These are phyloP conservation scores for Oxytropis ochrocephala DNA, from an alignment of 306 rosid genomes.

Conservation along the genomic window DNA sequence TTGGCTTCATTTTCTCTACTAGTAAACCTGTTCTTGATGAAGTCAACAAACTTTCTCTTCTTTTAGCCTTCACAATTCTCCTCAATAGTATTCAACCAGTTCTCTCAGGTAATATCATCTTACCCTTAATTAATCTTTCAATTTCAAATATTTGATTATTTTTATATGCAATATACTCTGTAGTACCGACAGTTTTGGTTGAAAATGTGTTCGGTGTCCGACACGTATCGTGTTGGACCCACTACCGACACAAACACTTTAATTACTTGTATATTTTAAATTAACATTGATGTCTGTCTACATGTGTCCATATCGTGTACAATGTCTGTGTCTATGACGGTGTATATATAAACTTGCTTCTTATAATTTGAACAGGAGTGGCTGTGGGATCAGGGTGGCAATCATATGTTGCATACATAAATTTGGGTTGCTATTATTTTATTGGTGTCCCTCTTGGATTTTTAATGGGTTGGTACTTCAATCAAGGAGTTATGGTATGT, in stretches of 20 bases:
- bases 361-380: constrained; percentile 44
- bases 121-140: background rate
- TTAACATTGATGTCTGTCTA: too few species aligned
- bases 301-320: too few species aligned
- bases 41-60: constrained; percentile 48
- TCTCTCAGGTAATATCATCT: constrained; percentile 46
- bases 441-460: constrained; percentile 75
- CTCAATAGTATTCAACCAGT: constrained; percentile 80
- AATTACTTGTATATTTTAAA: too few species aligned
- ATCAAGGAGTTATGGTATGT: constrained; percentile 68
- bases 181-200: too few species aligned
- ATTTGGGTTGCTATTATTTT: constrained; percentile 71
- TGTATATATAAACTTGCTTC: too few species aligned
- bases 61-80: constrained; percentile 62
- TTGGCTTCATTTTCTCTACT: constrained; percentile 50
- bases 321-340: too few species aligned
- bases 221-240: too few species aligned
- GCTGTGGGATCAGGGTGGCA: constrained; percentile 98
- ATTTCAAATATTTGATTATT: background rate
- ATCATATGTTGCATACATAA: constrained; percentile 74
- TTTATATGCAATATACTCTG: too few species aligned
- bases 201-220: too few species aligned
- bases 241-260: too few species aligned
- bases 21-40: constrained; percentile 51
- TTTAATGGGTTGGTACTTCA: constrained; percentile 61